Percentiles rank a stretch among this genome's conserved stretches.
phyloP scores from a whole-genome alignment of 192 early-diverging fungal genomes.

The Ambispora gerdemannii region DNA sequence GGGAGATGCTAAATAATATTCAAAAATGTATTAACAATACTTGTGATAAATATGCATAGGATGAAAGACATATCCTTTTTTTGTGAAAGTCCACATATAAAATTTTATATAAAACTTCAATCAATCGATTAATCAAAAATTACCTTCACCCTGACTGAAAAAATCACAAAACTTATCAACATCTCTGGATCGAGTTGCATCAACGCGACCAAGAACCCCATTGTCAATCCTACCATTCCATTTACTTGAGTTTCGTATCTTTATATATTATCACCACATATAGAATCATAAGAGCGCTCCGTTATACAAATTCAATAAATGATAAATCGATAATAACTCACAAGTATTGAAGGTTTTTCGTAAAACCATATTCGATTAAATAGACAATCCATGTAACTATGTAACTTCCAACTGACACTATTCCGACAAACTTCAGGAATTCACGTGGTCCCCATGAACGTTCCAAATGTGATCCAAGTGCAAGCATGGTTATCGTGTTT shows the following conservation, averaged over 20 bases:
- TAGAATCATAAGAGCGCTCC: not conserved
- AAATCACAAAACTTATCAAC: conserved; percentile 62
- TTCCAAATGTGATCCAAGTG: conserved; percentile 78
- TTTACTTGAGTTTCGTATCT: conserved; percentile 61
- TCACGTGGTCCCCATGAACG: conserved; percentile 78
- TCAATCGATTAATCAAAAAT: not conserved
- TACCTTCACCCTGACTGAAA: not conserved
- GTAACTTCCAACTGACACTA: conserved; percentile 54
- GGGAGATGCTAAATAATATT: conserved; percentile 42
- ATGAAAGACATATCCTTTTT: too few species aligned
- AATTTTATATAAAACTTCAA: not conserved
- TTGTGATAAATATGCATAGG: too few species aligned
- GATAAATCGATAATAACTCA: conserved; percentile 35
- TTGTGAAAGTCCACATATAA: not conserved
- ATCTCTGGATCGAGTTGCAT: conserved; percentile 90
- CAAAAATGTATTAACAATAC: too few species aligned
- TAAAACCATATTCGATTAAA: conserved; percentile 54
- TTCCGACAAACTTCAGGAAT: conserved; percentile 62
- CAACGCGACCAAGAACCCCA: conserved; percentile 81
- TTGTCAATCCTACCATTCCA: conserved; percentile 69
- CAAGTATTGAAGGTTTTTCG: conserved; percentile 52
- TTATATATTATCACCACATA: not conserved
- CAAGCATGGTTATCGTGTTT: conserved; percentile 41
- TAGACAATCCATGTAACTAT: conserved; percentile 53
- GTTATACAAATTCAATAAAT: not conserved